Conservation (phyloP, 1,284 basidiomycete species). For the Exobasidium cylindrosporum region DNA sequence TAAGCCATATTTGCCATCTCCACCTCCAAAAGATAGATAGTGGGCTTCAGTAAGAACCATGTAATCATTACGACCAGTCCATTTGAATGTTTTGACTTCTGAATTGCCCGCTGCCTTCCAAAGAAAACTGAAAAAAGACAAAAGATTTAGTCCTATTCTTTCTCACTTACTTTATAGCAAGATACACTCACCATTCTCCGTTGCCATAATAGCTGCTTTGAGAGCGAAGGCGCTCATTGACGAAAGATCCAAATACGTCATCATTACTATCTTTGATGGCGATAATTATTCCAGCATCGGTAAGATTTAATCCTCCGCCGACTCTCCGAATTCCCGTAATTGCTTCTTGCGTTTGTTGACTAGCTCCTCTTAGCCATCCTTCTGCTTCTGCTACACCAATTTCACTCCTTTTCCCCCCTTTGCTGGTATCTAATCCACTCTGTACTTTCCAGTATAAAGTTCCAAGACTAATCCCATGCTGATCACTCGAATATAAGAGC, state of each 20-base stretch:
- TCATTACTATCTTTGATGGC: slow-evolving; percentile 44
- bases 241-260: slow-evolving; percentile 51
- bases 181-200: slow-evolving; percentile 32
- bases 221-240: slow-evolving; percentile 46
- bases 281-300: slow-evolving; percentile 44
- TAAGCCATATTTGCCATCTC: slow-evolving; percentile 62
- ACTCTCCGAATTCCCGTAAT: slow-evolving; percentile 24
- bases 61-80: slow-evolving; percentile 88
- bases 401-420: background rate
- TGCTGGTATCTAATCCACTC: slow-evolving; percentile 21
- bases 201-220: slow-evolving; percentile 49
- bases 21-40: slow-evolving; percentile 43
- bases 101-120: background rate
- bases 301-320: slow-evolving; percentile 28
- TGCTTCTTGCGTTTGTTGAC: slow-evolving; percentile 30
- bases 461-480: slow-evolving; percentile 86
- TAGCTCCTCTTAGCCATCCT: slow-evolving; percentile 44
- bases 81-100: slow-evolving; percentile 66
- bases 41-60: slow-evolving; percentile 73
- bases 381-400: slow-evolving; percentile 21
- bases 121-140: slow-evolving; percentile 2
- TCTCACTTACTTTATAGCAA: slow-evolving; percentile 1
- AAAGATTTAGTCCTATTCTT: no score
- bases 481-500: slow-evolving; percentile 86
- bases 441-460: slow-evolving; percentile 63